Base-by-base conservation (phyloP, 1,284 basidiomycete species). In the Sporisorium reilianum region DNA sequence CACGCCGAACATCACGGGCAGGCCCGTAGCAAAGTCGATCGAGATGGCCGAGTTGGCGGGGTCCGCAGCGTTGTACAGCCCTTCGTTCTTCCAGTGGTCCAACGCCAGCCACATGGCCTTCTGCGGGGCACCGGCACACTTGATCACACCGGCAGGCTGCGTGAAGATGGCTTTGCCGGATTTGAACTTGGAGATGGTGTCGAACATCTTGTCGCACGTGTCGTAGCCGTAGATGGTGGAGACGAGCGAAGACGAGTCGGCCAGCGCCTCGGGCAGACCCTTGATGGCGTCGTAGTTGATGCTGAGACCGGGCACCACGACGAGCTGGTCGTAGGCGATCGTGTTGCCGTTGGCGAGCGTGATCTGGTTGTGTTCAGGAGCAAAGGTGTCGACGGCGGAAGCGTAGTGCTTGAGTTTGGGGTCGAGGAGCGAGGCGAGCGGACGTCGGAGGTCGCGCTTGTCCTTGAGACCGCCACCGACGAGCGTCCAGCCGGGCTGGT, bases 131-230 rank as follows among this genome's bases (percentile, higher is more conserved):
- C 96, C 96, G 57, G 95, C 93, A 84, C 95, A 98, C 86, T 98
- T 98, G 85, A 98, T 90, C 25, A 94, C 87, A 23, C 95, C 94
- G n/a, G 91, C 90, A 30, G 95, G 96, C 85, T 98, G 96, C 0
- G 96, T 98, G 87, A 99, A 98, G 80, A 99, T 89, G 2, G 95
- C 95, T 57, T 91, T 90, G 20, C 94, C 95, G 5, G 88, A 87
- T 54, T 91, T 89, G 71, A 95, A 88, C 10, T 88, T 93, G 0
- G 91, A 46, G 45, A 83, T 77, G 42, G 69, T 71, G 58, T 68
- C 63, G 41, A 75, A 82, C 7, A 82, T 74, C 60, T 81, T 74
- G 62, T 75, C 72, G 53, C 76, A 77, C 3, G 79, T 67, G 61
- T 81, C 62, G 67, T 82, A 83, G 50, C 69, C 92, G 87, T 98